Percentiles rank a stretch among this genome's conserved stretches.
Conservation (phyloP, 495 filamentous ascomycete genomes). For the Aspergillus indologenus region DNA sequence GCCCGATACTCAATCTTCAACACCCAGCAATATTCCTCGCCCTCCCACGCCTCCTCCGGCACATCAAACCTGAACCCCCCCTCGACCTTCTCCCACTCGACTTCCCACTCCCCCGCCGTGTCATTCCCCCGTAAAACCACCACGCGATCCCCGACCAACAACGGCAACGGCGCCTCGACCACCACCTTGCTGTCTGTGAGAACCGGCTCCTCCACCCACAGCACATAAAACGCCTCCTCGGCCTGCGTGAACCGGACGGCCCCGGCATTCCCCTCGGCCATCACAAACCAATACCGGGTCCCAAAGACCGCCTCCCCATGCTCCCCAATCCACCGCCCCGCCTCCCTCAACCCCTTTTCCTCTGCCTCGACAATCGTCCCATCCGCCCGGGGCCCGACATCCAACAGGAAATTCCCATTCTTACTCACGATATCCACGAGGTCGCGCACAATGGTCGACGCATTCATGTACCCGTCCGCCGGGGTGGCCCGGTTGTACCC, state of each 20-base stretch:
- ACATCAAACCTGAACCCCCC: not conserved
- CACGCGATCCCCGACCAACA: not conserved
- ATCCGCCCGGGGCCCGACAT: constrained; percentile 51
- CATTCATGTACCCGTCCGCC: constrained; percentile 47
- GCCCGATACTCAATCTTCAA: constrained; percentile 1
- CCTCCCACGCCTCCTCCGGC: not conserved
- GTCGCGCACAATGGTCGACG: constrained; percentile 38
- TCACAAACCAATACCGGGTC: constrained; percentile 57
- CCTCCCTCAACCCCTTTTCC: constrained; percentile 40
- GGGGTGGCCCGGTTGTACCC: constrained; percentile 55
- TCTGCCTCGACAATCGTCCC: constrained; percentile 51
- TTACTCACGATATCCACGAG: constrained; percentile 54
- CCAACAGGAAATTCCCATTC: constrained; percentile 56
- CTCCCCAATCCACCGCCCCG: constrained; percentile 49
- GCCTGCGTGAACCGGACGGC: constrained; percentile 51
- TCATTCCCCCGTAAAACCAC: not conserved
- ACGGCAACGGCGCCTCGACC: not conserved
- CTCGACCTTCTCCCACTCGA: not conserved
- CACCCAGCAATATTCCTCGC: not conserved
- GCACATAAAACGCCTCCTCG: constrained; percentile 51
- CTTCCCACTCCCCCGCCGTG: not conserved
- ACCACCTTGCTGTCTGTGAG: not conserved
- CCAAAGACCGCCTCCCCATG: constrained; percentile 54
- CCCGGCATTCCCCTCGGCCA: constrained; percentile 39
- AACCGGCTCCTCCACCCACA: not conserved